Evolutionary conservation across 2,329 filamentous ascomycete species (phyloP), one percentile per base, ranked within the genome.

Genomic region (Colletotrichum sp.): DNA sequence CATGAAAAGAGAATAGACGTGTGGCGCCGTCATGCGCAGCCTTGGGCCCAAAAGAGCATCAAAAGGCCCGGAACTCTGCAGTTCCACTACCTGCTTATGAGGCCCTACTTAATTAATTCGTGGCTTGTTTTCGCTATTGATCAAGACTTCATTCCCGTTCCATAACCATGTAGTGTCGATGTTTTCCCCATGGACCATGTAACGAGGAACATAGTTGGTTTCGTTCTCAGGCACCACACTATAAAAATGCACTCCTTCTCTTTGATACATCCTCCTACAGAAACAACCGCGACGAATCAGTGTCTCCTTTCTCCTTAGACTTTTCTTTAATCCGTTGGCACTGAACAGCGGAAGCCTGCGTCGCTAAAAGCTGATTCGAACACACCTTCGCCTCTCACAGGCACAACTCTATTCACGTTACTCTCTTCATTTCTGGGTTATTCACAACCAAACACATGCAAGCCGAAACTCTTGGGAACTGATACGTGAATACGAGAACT

Each of bases 251-350:
- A 7, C 0, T 3, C n/a, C 6, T 13, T 13, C 12, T 52, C 3
- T 52, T 13, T 3, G 10, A 1, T 0, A 3, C 4, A 52, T 13
- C 4, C 44, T 52, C 0, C 0, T 52, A 2, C n/a, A 13, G n/a
- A 5, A 52, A 7, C n/a, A 52, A 49, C 39, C 18, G 18, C 39
- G 10, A n/a, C 18, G 3, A 49, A 49, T n/a, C 5, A 1, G 1
- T 5, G 1, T 44, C 16, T 44, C 12, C 4, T n/a, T 39, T 16
- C 4, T 16, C 15, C 15, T 39, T 26, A 6, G 18, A n/a, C n/a
- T 12, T 49, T 7, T 13, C 44, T 49, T 3, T 21, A 0, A 13
- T 52, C n/a, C 2, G 0, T 21, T 2, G 44, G n/a, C 10, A 5
- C 0, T 52, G 6, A 4, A 13, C 1, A 13, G n/a, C n/a, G 2